A percentile compares a stretch with the other conserved stretches of the same genome.
phyloP scores from a whole-genome alignment of 2,329 filamentous ascomycete genomes.

The Bimuria novae-zelandiae region DNA sequence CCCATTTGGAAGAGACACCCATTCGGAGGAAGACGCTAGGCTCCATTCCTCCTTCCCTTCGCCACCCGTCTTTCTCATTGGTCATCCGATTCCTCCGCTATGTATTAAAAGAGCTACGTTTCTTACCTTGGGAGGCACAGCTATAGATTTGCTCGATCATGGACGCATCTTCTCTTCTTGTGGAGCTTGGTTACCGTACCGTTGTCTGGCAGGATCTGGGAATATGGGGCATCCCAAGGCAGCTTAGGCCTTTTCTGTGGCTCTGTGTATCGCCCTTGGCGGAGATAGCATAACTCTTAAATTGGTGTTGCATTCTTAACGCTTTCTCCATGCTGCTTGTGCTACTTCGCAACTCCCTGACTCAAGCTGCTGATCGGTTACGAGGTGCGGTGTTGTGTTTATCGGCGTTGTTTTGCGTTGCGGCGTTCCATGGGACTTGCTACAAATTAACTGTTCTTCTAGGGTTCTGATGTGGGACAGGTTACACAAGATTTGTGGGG shows the following conservation, averaged over 20 bases:
- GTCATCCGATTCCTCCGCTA: not conserved
- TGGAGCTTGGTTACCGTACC: slow-evolving; percentile 12
- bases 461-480: not conserved
- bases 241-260: slow-evolving; percentile 12
- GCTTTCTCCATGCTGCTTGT: not conserved
- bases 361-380: not conserved
- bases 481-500: not conserved
- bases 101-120: slow-evolving; percentile 9
- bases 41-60: not conserved
- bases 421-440: not conserved
- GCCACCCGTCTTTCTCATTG: not conserved
- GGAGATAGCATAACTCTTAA: not conserved
- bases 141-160: slow-evolving; percentile 10
- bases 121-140: slow-evolving; percentile 12
- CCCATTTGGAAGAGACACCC: not conserved
- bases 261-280: slow-evolving; percentile 5
- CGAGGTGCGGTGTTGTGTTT: not conserved
- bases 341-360: not conserved
- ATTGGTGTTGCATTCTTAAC: slow-evolving; percentile 5
- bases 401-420: not conserved
- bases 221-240: slow-evolving; percentile 12
- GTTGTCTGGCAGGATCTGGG: slow-evolving; percentile 6
- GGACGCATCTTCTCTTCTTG: slow-evolving; percentile 9
- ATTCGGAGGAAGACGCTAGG: slow-evolving; percentile 5
- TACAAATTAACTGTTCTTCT: too few relatives aligned